Base-by-base conservation (phyloP, 2,329 filamentous ascomycete species). In the Nothopassalora personata region DNA sequence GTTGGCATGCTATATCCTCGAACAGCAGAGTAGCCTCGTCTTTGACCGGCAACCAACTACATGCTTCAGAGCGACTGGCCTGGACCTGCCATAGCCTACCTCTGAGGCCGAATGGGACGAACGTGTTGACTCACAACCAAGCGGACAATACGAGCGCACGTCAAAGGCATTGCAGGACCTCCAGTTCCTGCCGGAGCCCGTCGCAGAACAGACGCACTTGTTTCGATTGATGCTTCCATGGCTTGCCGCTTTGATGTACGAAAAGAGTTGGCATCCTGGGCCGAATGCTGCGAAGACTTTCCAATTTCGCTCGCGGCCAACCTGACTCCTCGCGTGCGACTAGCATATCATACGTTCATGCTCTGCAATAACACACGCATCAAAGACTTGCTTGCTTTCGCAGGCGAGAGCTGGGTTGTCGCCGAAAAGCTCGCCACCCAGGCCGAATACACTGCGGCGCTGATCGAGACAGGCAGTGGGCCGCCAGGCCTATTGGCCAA, bases 401-500 rank as follows among this genome's bases (percentile, higher is more conserved):
- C 74, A 4, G 76, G 77, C 36, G 76, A 79, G 54, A 73, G 74
- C 15, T 80, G 77, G 77, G 70, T 78, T 8, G 66, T 79, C n/a
- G 73, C 70, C 0, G 74, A 77, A 58, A 77, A 78, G 53, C 65
- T 78, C n/a, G 68, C 69, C 13, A 65, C 66, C 19, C 54, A 64
- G 6, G 67, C 67, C 13, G 70, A 72, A n/a, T 76, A 73, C 59
- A 58, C 63, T 15, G 59, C 48, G 5, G 61, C 73, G 6, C 75
- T 74, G 57, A 59, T 64, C 3, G 70, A 67, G 1, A 65, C 76
- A 66, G 67, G 10, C 61, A 67, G 1, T 79, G 77, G 77, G 64
- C 73, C n/a, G 53, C 8, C 7, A 60, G 49, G 4, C 36, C 39
- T 7, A 27, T 36, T 19, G 18, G n/a, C 54, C 23, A 18, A 15